Percentiles rank a stretch among this genome's conserved stretches.
Evolutionary conservation across 2,329 filamentous ascomycete species (phyloP).

Genomic region (Talaromyces sp.): DNA sequence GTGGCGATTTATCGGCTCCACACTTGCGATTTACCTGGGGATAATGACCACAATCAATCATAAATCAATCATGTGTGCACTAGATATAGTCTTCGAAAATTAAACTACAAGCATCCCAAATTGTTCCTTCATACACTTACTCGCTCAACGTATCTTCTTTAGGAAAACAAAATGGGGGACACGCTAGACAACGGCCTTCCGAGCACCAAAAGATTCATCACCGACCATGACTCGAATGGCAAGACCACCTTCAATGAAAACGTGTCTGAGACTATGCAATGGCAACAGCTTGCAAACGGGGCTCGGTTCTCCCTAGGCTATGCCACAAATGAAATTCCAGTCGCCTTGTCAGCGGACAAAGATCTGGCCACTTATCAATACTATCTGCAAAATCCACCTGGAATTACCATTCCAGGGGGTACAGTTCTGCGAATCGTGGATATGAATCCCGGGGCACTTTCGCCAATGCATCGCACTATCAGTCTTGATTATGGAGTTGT

Average conservation of each 20-base stretch:
- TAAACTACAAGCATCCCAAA: no score
- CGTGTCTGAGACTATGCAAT: background rate
- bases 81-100: no score
- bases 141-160: background rate
- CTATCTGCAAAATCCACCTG: constrained; percentile 42
- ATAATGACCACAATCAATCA: no score
- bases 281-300: constrained; percentile 23
- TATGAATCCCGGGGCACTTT: constrained; percentile 34
- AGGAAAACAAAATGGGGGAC: background rate
- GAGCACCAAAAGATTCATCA: constrained; percentile 9
- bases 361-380: constrained; percentile 43
- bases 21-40: no score
- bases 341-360: constrained; percentile 38
- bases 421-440: constrained; percentile 37
- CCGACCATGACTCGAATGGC: constrained; percentile 8
- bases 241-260: constrained; percentile 7
- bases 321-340: constrained; percentile 43
- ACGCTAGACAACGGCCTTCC: constrained; percentile 8
- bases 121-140: background rate
- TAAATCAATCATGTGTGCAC: no score
- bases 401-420: constrained; percentile 44
- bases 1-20: background rate
- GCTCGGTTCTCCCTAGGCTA: constrained; percentile 47
- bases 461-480: constrained; percentile 47
- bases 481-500: constrained; percentile 52